These are phyloP conservation scores for Haplosporangium sp. DNA, from an alignment of 371 early-diverging fungal genomes.

Conservation along the genomic window DNA sequence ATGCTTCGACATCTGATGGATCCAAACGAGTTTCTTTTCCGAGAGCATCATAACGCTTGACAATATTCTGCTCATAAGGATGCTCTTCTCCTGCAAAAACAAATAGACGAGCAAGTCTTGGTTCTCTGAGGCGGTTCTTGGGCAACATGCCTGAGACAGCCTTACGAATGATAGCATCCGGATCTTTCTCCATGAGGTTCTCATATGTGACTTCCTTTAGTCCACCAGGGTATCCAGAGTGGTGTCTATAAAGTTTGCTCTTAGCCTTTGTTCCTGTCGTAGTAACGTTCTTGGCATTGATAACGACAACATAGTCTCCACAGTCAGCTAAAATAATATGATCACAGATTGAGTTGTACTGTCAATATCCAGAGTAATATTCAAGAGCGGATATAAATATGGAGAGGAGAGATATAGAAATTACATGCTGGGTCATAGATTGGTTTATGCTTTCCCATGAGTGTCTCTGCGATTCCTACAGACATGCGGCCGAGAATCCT, in stretches of 20 bases:
- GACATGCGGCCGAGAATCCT: conserved; percentile 92
- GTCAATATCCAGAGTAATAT: neutral
- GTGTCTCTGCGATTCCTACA: conserved; percentile 88
- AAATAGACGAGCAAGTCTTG: conserved; percentile 82
- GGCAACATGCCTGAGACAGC: conserved; percentile 98
- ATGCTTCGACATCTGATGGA: conserved; percentile 50
- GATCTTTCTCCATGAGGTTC: conserved; percentile 80
- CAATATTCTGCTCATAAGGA: conserved; percentile 91
- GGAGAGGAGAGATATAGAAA: neutral
- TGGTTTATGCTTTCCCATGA: conserved; percentile 98
- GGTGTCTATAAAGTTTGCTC: conserved; percentile 92
- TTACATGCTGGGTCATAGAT: conserved; percentile 93
- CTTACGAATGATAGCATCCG: conserved; percentile 87
- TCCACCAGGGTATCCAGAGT: conserved; percentile 94
- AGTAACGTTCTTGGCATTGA: conserved; percentile 88
- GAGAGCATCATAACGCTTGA: conserved; percentile 80
- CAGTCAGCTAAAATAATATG: conserved; percentile 78
- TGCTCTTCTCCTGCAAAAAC: conserved; percentile 93
- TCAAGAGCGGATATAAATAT: too few species aligned
- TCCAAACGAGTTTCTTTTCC: conserved; percentile 55
- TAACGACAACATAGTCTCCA: conserved; percentile 98
- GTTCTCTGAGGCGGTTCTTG: conserved; percentile 90
- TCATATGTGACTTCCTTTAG: conserved; percentile 86
- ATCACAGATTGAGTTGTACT: neutral
- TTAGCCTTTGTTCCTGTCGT: conserved; percentile 91